Conservation (phyloP, 192 early-diverging fungal genomes). For the Linnemannia hyalina region DNA sequence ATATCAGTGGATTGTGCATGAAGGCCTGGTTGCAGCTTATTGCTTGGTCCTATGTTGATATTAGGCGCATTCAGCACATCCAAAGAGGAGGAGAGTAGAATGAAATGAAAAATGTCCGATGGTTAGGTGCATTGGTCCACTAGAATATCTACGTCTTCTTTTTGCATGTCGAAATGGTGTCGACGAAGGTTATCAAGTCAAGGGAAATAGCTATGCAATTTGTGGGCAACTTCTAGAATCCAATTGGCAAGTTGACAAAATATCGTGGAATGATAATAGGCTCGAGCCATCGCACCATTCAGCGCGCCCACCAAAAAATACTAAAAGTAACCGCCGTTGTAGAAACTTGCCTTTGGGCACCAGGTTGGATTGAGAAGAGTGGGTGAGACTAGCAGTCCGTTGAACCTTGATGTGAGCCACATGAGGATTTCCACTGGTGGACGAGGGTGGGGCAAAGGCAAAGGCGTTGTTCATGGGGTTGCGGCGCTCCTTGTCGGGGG, state of each 20-base stretch:
- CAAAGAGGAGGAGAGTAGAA: background rate
- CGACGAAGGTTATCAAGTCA: too few relatives aligned
- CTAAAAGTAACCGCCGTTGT: too few relatives aligned
- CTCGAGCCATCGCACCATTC: too few relatives aligned
- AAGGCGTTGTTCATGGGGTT: slow-evolving; percentile 12
- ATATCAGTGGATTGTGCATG: slow-evolving; percentile 37
- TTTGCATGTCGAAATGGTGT: too few relatives aligned
- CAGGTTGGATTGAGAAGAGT: slow-evolving; percentile 13
- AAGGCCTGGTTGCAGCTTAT: slow-evolving; percentile 36
- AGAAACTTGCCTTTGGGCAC: slow-evolving; percentile 20
- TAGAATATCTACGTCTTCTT: too few relatives aligned
- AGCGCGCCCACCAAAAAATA: too few relatives aligned
- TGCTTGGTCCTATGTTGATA: slow-evolving; percentile 7
- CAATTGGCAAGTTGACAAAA: too few relatives aligned
- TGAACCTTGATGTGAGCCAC: slow-evolving; percentile 47
- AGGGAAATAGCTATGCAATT: too few relatives aligned
- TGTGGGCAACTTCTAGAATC: too few relatives aligned
- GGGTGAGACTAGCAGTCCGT: slow-evolving; percentile 49
- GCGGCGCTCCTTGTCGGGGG: slow-evolving; percentile 41
- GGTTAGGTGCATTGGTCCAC: background rate
- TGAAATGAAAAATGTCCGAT: background rate
- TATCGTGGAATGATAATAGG: too few relatives aligned
- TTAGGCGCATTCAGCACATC: background rate
- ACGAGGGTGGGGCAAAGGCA: slow-evolving; percentile 32
- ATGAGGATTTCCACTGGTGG: slow-evolving; percentile 10